Conservation (phyloP, 805 yeast genomes). For the Ogataea salicorniae region DNA sequence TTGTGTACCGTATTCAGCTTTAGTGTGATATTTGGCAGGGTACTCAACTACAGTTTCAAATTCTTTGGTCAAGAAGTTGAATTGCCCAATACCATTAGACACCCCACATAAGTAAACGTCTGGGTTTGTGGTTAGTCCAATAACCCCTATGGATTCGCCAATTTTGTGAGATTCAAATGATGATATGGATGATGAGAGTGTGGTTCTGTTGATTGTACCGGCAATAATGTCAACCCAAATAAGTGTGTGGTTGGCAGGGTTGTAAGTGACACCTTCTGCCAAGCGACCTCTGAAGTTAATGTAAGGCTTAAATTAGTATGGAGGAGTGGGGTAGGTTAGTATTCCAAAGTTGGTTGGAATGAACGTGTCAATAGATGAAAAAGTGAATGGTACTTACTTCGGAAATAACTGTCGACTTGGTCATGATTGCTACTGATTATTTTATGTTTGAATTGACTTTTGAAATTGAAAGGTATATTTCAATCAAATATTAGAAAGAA, state of each 20-base stretch:
- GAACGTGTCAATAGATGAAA: too few relatives aligned
- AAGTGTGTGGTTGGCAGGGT: slow-evolving; percentile 47
- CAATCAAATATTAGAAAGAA: too few relatives aligned
- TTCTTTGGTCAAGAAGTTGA: slow-evolving; percentile 36
- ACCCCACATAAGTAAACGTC: slow-evolving; percentile 56
- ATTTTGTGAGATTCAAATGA: slow-evolving; percentile 32
- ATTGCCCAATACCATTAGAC: slow-evolving; percentile 57
- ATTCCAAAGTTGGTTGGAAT: background rate
- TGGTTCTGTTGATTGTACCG: slow-evolving; percentile 36
- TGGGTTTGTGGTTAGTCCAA: slow-evolving; percentile 58
- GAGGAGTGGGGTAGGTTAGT: background rate
- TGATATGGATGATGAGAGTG: slow-evolving; percentile 18
- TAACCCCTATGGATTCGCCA: slow-evolving; percentile 57
- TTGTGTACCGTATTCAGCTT: slow-evolving; percentile 21
- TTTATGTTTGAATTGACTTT: too few relatives aligned
- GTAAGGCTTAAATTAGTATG: slow-evolving; percentile 16
- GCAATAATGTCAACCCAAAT: slow-evolving; percentile 44
- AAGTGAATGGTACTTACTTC: slow-evolving; percentile 10
- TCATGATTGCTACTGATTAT: slow-evolving; percentile 4
- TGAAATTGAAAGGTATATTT: too few relatives aligned
- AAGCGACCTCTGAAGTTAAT: slow-evolving; percentile 38
- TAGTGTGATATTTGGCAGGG: slow-evolving; percentile 34
- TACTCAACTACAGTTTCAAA: slow-evolving; percentile 37
- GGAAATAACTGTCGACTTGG: slow-evolving; percentile 8
- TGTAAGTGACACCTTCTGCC: slow-evolving; percentile 65